Conservation (phyloP, 2,329 filamentous ascomycete genomes). For the Penicillium glabrum region DNA sequence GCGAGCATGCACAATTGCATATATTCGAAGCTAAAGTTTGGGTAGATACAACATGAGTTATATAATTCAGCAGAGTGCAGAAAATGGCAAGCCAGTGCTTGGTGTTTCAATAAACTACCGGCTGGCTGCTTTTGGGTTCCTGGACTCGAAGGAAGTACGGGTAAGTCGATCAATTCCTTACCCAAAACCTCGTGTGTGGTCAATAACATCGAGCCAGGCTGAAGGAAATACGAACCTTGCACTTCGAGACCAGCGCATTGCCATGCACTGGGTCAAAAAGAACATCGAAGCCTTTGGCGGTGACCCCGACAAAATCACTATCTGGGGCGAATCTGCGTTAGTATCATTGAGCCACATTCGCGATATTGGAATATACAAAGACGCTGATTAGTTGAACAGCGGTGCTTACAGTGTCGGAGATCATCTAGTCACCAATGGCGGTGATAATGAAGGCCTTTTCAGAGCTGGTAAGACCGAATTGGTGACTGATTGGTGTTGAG, state of each 20-base stretch:
- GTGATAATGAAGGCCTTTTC: constrained; percentile 32
- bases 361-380: background rate
- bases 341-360: background rate
- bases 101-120: constrained; percentile 35
- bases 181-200: background rate
- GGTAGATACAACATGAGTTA: constrained; percentile 35
- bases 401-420: constrained; percentile 34
- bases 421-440: constrained; percentile 30
- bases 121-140: constrained; percentile 31
- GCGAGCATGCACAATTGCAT: background rate
- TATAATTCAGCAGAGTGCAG: constrained; percentile 27
- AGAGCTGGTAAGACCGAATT: constrained; percentile 23
- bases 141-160: constrained; percentile 32
- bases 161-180: constrained; percentile 9
- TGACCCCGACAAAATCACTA: constrained; percentile 33
- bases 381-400: constrained; percentile 6
- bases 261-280: constrained; percentile 38
- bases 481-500: background rate
- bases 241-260: constrained; percentile 34
- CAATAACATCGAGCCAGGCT: constrained; percentile 12
- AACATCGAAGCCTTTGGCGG: constrained; percentile 36
- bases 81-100: constrained; percentile 29
- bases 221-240: constrained; percentile 31
- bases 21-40: background rate
- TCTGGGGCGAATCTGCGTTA: constrained; percentile 39